These are phyloP conservation scores for Biscogniauxia mediterranea DNA, from an alignment of 2,329 filamentous ascomycete species.

Conservation along the genomic window DNA sequence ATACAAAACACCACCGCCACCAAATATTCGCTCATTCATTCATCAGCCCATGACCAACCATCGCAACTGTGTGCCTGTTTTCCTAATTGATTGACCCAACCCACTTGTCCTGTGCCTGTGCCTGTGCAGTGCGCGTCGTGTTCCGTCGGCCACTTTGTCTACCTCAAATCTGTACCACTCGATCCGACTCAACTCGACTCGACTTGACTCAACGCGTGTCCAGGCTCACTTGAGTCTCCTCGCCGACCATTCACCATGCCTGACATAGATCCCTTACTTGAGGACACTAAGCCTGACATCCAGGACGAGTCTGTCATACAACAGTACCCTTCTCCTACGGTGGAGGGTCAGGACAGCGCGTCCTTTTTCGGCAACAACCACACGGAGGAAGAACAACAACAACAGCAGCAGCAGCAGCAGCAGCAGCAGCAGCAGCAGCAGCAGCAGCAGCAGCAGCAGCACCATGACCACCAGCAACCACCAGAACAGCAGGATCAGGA, in stretches of 20 bases:
- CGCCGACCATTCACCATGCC: slow-evolving; percentile 23
- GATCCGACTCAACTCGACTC: background rate
- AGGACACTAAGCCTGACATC: slow-evolving; percentile 22
- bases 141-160: background rate
- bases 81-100: background rate
- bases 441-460: slow-evolving; percentile 10
- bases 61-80: background rate
- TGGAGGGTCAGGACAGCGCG: slow-evolving; percentile 42
- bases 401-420: slow-evolving; percentile 27
- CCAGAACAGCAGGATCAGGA: slow-evolving; percentile 25
- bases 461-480: slow-evolving; percentile 21
- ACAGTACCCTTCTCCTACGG: slow-evolving; percentile 46
- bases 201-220: slow-evolving; percentile 10
- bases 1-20: background rate
- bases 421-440: slow-evolving; percentile 28
- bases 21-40: background rate
- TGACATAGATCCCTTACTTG: slow-evolving; percentile 29
- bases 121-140: background rate
- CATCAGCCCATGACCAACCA: background rate
- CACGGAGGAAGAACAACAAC: slow-evolving; percentile 21
- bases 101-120: background rate
- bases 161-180: slow-evolving; percentile 2
- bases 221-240: background rate
- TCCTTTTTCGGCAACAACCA: slow-evolving; percentile 40
- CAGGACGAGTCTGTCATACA: slow-evolving; percentile 33